A percentile compares a stretch with the other conserved stretches of the same genome.
phyloP scores from a whole-genome alignment of 2,329 filamentous ascomycete genomes.

The Aspergillus unguis region DNA sequence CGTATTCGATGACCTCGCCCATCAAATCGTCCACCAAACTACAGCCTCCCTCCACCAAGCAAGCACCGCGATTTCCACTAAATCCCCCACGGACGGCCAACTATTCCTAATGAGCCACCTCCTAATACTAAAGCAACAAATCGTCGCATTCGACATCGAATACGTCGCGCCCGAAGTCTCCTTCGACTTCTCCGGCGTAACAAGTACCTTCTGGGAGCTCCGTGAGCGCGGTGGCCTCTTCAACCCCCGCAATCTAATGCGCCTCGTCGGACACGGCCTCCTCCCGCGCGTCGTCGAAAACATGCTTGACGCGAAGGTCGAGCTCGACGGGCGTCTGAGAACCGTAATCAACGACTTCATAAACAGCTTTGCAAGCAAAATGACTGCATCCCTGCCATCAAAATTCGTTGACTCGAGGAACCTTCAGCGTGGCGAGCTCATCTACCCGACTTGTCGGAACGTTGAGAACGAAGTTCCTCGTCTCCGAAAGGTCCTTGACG shows the following conservation, averaged over 20 bases:
- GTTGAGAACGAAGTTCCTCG: constrained; percentile 58
- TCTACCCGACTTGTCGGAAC: constrained; percentile 50
- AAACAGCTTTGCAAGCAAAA: constrained; percentile 54
- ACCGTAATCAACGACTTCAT: constrained; percentile 66
- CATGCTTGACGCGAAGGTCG: constrained; percentile 68
- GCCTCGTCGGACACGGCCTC: constrained; percentile 56
- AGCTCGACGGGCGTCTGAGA: constrained; percentile 61
- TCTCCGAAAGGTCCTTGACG: constrained; percentile 56
- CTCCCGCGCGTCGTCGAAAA: constrained; percentile 66
- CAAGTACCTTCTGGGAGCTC: constrained; percentile 65
- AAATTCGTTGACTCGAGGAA: constrained; percentile 39
- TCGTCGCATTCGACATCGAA: constrained; percentile 92
- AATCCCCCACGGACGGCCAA: constrained; percentile 69
- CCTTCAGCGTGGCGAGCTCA: constrained; percentile 39
- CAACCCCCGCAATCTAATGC: constrained; percentile 61
- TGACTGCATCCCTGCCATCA: constrained; percentile 50
- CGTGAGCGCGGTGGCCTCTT: constrained; percentile 63
- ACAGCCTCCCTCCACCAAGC: constrained; percentile 78
- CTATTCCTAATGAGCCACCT: constrained; percentile 94
- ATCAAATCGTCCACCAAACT: constrained; percentile 85
- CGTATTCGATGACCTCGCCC: constrained; percentile 69
- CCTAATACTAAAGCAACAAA: constrained; percentile 90
- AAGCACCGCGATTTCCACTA: constrained; percentile 65
- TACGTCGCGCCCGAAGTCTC: constrained; percentile 63
- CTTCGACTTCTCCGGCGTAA: constrained; percentile 64